These are phyloP conservation scores for Metarhizium anisopliae DNA, from an alignment of 2,329 filamentous ascomycete genomes.

Conservation along the genomic window DNA sequence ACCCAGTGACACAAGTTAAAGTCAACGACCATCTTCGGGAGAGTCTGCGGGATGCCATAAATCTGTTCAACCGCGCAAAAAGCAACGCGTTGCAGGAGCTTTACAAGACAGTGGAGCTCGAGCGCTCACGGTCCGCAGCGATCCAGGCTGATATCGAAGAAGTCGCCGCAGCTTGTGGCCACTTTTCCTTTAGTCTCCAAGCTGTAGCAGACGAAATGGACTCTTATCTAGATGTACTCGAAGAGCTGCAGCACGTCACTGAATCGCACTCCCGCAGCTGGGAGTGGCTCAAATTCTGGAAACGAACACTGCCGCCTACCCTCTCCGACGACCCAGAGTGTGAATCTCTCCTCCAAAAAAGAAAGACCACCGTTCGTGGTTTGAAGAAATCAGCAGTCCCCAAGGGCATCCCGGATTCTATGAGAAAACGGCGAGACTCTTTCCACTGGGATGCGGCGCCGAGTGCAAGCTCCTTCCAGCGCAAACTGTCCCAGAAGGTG, in stretches of 20 bases:
- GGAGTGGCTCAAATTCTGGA: constrained; percentile 84
- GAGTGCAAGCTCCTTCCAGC: constrained; percentile 33
- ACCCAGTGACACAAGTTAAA: constrained; percentile 57
- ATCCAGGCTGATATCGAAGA: constrained; percentile 93
- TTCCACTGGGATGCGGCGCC: constrained; percentile 49
- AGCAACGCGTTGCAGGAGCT: constrained; percentile 68
- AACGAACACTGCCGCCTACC: neutral
- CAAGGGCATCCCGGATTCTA: constrained; percentile 44
- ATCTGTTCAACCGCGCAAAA: constrained; percentile 68
- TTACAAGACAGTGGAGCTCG: constrained; percentile 71
- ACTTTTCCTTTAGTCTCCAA: constrained; percentile 87
- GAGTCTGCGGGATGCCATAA: constrained; percentile 72
- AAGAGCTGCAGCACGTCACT: constrained; percentile 69
- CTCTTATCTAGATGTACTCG: constrained; percentile 71
- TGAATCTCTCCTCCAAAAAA: constrained; percentile 30
- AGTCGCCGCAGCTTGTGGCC: constrained; percentile 92
- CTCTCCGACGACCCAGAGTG: constrained; percentile 31
- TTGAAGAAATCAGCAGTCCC: constrained; percentile 46
- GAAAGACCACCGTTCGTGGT: constrained; percentile 28
- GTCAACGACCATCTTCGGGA: constrained; percentile 73
- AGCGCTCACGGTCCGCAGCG: constrained; percentile 58
- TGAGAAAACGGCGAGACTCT: constrained; percentile 43
- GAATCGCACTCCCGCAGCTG: constrained; percentile 58
- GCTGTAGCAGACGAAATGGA: constrained; percentile 88
- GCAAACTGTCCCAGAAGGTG: constrained; percentile 34